phyloP scores from a whole-genome alignment of 2,329 filamentous ascomycete species.

The Epichloe glyceriae region DNA sequence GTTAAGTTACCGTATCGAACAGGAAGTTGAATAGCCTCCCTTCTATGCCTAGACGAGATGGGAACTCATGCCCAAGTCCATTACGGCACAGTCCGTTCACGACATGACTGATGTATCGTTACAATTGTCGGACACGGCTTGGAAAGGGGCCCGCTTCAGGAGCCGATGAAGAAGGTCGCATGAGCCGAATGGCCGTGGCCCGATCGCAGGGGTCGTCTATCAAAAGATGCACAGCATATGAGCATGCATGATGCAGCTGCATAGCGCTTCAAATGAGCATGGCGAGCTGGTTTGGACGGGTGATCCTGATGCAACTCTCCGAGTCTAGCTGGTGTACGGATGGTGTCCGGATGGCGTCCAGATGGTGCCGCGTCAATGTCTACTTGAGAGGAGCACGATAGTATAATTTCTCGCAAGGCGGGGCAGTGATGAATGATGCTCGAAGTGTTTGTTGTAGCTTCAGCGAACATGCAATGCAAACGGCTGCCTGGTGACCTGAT shows the following conservation, averaged over 20 bases:
- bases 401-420: neutral
- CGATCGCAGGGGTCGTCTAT: neutral
- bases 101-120: no score
- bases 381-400: neutral
- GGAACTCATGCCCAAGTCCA: neutral
- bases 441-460: no score
- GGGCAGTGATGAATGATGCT: no score
- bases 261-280: neutral
- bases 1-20: no score
- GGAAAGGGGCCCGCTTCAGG: neutral
- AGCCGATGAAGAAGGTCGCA: neutral
- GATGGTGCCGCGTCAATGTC: neutral
- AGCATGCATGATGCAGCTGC: constrained; percentile 7
- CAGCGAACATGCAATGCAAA: no score
- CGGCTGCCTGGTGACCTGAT: no score
- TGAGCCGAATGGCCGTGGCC: neutral
- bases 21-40: no score
- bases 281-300: neutral
- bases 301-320: neutral
- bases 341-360: no score
- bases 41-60: no score
- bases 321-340: no score
- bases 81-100: no score
- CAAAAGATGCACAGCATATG: constrained; percentile 3
- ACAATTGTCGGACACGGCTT: no score